A percentile compares a stretch with the other conserved stretches of the same genome.
Evolutionary conservation across 2,329 filamentous ascomycete genomes (phyloP).

Genomic region (Hymenoscyphus scutula): DNA sequence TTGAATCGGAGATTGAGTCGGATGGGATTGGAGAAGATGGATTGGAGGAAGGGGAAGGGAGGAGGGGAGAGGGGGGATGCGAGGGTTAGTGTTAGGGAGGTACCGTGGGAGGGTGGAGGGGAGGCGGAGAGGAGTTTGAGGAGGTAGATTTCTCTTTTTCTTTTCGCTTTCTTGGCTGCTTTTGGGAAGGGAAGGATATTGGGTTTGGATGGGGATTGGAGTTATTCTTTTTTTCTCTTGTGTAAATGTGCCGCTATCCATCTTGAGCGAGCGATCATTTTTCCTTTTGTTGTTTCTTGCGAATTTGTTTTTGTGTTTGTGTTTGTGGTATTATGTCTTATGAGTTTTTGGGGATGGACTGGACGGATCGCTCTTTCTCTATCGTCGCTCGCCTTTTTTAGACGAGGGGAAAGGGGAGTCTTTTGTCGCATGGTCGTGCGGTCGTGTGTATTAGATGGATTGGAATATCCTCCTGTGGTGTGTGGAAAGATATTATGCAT

Average conservation of each 20-base stretch:
- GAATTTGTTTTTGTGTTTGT: neutral
- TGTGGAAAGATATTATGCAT: too few species aligned
- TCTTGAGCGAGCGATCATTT: slow-evolving; percentile 3
- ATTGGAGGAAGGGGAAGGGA: slow-evolving; percentile 28
- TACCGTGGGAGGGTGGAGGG: slow-evolving; percentile 22
- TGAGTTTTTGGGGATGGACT: neutral
- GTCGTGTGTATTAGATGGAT: neutral
- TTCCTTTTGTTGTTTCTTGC: neutral
- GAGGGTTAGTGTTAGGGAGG: slow-evolving; percentile 24
- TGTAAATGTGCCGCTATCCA: neutral
- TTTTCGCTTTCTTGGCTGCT: too few species aligned
- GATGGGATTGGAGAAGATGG: slow-evolving; percentile 30
- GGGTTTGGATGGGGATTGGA: neutral
- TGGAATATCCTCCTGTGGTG: neutral
- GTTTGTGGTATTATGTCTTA: neutral
- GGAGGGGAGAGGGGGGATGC: slow-evolving; percentile 18
- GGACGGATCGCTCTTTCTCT: neutral
- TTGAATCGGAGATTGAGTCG: slow-evolving; percentile 25
- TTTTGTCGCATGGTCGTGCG: neutral
- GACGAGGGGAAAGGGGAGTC: neutral
- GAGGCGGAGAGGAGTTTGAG: neutral
- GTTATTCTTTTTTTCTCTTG: neutral
- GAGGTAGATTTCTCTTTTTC: neutral
- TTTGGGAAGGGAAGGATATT: too few species aligned
- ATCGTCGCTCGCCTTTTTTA: neutral